phyloP scores from a whole-genome alignment of 192 early-diverging fungal genomes.

The Physocladia obscura region DNA sequence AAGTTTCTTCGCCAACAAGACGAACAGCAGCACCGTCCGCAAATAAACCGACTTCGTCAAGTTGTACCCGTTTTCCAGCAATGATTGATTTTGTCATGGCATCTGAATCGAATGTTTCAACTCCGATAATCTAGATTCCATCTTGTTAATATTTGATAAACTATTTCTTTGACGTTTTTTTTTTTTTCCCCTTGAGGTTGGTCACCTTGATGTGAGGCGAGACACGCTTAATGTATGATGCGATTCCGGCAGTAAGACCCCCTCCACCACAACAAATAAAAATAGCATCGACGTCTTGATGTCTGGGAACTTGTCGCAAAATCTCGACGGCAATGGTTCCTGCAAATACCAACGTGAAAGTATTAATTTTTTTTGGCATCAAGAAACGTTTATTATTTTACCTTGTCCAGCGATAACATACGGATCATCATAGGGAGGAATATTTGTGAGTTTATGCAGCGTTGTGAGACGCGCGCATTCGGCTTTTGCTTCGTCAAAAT shows the following conservation, averaged over 20 bases:
- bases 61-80: slow-evolving; percentile 58
- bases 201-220: slow-evolving; percentile 79
- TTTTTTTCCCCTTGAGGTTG: no score
- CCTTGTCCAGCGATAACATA: slow-evolving; percentile 99
- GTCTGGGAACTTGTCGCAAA: slow-evolving; percentile 44
- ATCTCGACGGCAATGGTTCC: slow-evolving; percentile 88
- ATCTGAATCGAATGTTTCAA: slow-evolving; percentile 86
- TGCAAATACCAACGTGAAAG: slow-evolving; percentile 48
- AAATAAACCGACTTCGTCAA: slow-evolving; percentile 89
- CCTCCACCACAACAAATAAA: slow-evolving; percentile 93
- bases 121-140: slow-evolving; percentile 60
- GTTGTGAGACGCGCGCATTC: slow-evolving; percentile 75
- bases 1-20: slow-evolving; percentile 85
- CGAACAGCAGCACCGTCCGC: slow-evolving; percentile 97
- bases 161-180: no score
- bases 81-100: slow-evolving; percentile 83
- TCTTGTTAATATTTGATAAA: not conserved
- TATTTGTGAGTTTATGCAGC: slow-evolving; percentile 69
- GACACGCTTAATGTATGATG: slow-evolving; percentile 88
- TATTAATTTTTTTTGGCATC: no score
- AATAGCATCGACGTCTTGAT: slow-evolving; percentile 77
- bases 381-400: slow-evolving; percentile 41
- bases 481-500: slow-evolving; percentile 92
- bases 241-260: slow-evolving; percentile 90
- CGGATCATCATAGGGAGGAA: slow-evolving; percentile 97